Base-by-base conservation (phyloP, 2,329 filamentous ascomycete genomes). In the Penicillium sp. region DNA sequence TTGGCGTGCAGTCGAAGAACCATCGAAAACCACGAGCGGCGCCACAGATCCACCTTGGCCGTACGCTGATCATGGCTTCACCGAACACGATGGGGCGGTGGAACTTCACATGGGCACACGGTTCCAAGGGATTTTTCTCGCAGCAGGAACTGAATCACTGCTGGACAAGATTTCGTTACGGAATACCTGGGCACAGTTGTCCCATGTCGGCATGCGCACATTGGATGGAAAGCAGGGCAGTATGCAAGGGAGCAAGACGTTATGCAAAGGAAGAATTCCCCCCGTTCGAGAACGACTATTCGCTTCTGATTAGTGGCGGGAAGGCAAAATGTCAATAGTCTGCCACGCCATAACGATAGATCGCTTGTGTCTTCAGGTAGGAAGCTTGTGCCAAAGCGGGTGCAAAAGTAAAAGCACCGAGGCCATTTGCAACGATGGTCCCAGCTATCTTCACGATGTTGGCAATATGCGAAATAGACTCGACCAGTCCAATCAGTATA, bases 1-100 rank as follows among this genome's bases (percentile, higher is more conserved):
- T 66, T 63, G 59, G 54, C 56, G 39, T 50, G 39, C 27, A 55
- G 46, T 18, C 50, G 54, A 61, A 59, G 58, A 59, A 62, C 53
- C 56, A 59, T 60, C 55, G 60, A 62, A 58, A 54, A 46, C 49
- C 33, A 51, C 33, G 49, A 33, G 46, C 46, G 35, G 49, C 33
- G 49, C 49, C 31, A 37, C 33, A 37, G n/a, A 16, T n/a, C 55
- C 41, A 55, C 47, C 18, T 44, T 36, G 43, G 3, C 31, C 58
- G 18, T 36, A 43, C 43, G 52, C 31, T 47, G 52, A 33, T 47
- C 27, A 37, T 6, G 37, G 47, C 24, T 44, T 27, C 44, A 47
- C 44, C 43, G 24, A 46, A 46, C 43, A n/a, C 16, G n/a, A 49
- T 35, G 46, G 46, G 24, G 11, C n/a, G 16, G 46, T 49, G 31